phyloP scores from a whole-genome alignment of 495 filamentous ascomycete genomes.

The Neurospora hispaniola region DNA sequence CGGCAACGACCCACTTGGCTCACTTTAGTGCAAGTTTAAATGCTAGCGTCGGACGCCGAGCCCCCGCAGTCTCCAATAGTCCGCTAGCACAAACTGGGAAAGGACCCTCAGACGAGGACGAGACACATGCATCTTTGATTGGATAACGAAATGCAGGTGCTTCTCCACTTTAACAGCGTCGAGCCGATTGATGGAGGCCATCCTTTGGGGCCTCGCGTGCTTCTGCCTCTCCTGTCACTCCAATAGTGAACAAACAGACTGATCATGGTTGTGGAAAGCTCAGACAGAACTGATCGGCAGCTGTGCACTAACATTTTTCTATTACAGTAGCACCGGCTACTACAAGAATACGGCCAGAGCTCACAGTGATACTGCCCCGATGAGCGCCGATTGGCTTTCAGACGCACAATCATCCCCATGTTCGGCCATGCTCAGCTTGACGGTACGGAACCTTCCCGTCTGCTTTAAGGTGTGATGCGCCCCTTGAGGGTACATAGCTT shows the following conservation, averaged over 20 bases:
- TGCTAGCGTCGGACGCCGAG: constrained; percentile 5
- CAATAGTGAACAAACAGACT: background rate
- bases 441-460: background rate
- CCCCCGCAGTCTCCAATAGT: background rate
- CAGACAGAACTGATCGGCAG: background rate
- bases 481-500: background rate
- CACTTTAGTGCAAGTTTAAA: constrained; percentile 5
- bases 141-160: background rate
- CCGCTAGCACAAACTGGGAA: background rate
- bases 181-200: background rate
- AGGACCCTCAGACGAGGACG: background rate
- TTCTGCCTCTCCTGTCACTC: background rate
- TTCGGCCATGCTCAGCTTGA: background rate
- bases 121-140: background rate
- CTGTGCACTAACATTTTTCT: background rate
- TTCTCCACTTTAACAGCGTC: background rate
- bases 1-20: constrained; percentile 3
- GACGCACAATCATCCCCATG: background rate
- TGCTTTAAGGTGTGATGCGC: background rate
- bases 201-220: background rate
- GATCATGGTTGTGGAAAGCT: background rate
- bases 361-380: background rate
- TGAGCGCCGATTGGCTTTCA: background rate
- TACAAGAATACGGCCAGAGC: background rate
- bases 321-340: background rate